Conservation (phyloP, 2,329 filamentous ascomycete genomes). For the Arthrobotrys entomopaga region DNA sequence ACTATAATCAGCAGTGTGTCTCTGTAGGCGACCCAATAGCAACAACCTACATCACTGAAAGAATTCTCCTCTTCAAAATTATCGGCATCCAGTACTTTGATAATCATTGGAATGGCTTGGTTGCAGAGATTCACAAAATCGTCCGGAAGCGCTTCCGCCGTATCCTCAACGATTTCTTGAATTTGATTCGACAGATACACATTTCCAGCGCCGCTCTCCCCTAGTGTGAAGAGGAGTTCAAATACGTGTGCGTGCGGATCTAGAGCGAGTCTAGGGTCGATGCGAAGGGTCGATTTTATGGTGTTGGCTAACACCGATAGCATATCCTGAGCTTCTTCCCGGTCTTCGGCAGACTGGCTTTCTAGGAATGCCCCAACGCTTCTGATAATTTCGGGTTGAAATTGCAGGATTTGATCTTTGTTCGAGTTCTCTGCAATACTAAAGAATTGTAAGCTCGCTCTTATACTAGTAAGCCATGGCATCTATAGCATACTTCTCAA, state of each 20-base stretch:
- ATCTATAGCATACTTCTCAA: slow-evolving; percentile 71
- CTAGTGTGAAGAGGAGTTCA: slow-evolving; percentile 85
- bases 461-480: background rate
- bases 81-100: slow-evolving; percentile 87
- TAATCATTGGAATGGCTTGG: slow-evolving; percentile 87
- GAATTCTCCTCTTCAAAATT: slow-evolving; percentile 85
- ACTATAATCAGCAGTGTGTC: slow-evolving; percentile 33
- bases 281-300: slow-evolving; percentile 80
- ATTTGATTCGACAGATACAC: slow-evolving; percentile 91
- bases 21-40: too few relatives aligned
- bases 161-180: slow-evolving; percentile 89
- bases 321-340: slow-evolving; percentile 89
- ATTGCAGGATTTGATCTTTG: slow-evolving; percentile 54
- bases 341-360: slow-evolving; percentile 66
- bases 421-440: slow-evolving; percentile 64
- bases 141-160: slow-evolving; percentile 74
- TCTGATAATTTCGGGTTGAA: slow-evolving; percentile 63
- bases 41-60: slow-evolving; percentile 73
- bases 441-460: slow-evolving; percentile 11
- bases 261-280: slow-evolving; percentile 80
- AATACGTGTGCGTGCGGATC: slow-evolving; percentile 77
- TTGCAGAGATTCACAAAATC: slow-evolving; percentile 81
- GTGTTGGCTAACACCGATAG: slow-evolving; percentile 90
- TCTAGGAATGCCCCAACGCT: slow-evolving; percentile 75
- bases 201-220: slow-evolving; percentile 86